Percentiles rank a stretch among this genome's conserved stretches.
Evolutionary conservation across 305 asterid species (phyloP).

Genomic region (Andrographis paniculata): DNA sequence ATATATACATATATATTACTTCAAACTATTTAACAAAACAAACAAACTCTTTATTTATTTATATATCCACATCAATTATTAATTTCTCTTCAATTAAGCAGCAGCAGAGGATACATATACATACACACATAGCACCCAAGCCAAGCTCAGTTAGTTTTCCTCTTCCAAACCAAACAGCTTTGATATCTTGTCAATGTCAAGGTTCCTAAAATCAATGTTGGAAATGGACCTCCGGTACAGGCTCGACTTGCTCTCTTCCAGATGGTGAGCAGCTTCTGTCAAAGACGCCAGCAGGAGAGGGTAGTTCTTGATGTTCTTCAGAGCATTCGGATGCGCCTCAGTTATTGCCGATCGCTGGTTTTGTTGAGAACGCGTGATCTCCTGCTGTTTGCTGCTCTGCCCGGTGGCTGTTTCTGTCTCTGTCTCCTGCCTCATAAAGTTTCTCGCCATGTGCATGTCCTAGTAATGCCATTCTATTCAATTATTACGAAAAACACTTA

Average conservation of each 20-base stretch:
- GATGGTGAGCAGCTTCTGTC: conserved; percentile 60
- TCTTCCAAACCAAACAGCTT: conserved; percentile 50
- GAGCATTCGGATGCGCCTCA: conserved; percentile 80
- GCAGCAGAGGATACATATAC: too few relatives aligned
- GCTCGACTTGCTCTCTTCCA: conserved; percentile 51
- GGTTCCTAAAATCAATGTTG: conserved; percentile 49
- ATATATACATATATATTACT: too few relatives aligned
- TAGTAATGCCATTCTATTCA: too few relatives aligned
- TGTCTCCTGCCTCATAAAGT: conserved; percentile 23
- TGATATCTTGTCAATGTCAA: conserved; percentile 53
- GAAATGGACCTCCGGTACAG: conserved; percentile 56
- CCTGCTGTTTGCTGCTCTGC: conserved; percentile 33
- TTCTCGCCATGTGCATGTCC: conserved; percentile 20
- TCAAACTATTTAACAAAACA: too few relatives aligned
- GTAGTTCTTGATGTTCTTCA: conserved; percentile 74
- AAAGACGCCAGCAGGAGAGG: conserved; percentile 71
- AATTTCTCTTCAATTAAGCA: too few relatives aligned
- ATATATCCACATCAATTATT: too few relatives aligned
- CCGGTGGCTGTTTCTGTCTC: conserved; percentile 28
- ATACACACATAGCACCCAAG: too few relatives aligned
- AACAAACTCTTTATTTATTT: too few relatives aligned
- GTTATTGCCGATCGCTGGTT: conserved; percentile 47
- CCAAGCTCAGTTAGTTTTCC: neutral
- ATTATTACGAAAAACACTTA: too few relatives aligned
- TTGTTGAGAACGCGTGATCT: conserved; percentile 26